A percentile compares a stretch with the other conserved stretches of the same genome.
phyloP scores from a whole-genome alignment of 2,329 filamentous ascomycete species.

The Coleophoma eucalyptorum region DNA sequence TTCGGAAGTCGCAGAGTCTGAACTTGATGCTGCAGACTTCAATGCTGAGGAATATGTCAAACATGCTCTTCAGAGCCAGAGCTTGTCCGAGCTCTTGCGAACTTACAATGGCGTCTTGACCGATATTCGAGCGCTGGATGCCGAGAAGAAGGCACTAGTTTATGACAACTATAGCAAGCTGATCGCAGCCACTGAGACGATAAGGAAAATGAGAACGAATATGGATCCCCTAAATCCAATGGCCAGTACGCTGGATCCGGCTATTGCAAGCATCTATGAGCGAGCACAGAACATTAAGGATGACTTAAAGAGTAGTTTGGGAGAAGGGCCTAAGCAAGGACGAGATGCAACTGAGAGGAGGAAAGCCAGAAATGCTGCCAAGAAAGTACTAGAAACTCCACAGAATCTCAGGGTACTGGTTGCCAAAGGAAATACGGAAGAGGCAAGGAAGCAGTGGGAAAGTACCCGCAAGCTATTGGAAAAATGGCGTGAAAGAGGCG shows the following conservation, averaged over 20 bases:
- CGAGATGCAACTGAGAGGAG: slow-evolving; percentile 53
- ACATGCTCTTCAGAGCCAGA: slow-evolving; percentile 55
- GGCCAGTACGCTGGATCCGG: slow-evolving; percentile 68
- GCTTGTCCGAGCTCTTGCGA: slow-evolving; percentile 64
- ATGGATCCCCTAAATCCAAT: slow-evolving; percentile 76
- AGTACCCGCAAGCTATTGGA: slow-evolving; percentile 17
- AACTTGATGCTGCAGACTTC: slow-evolving; percentile 73
- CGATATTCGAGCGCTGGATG: slow-evolving; percentile 86
- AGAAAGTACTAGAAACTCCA: slow-evolving; percentile 21
- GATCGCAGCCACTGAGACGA: slow-evolving; percentile 95
- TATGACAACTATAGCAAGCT: slow-evolving; percentile 99
- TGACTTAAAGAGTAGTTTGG: slow-evolving; percentile 18
- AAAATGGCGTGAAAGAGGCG: slow-evolving; percentile 26
- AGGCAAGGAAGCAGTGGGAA: slow-evolving; percentile 48
- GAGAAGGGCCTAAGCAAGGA: slow-evolving; percentile 48
- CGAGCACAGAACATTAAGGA: slow-evolving; percentile 20
- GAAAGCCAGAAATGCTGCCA: slow-evolving; percentile 14
- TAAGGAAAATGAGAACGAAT: slow-evolving; percentile 78
- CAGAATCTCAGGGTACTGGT: slow-evolving; percentile 52
- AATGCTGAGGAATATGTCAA: slow-evolving; percentile 66
- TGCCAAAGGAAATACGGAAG: slow-evolving; percentile 54
- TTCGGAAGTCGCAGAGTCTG: slow-evolving; percentile 56
- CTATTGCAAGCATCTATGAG: slow-evolving; percentile 69
- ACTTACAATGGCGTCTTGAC: slow-evolving; percentile 69
- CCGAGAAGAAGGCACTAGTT: slow-evolving; percentile 93